These are phyloP conservation scores for Colletotrichum echinochloae DNA, from an alignment of 2,329 filamentous ascomycete species.

Conservation along the genomic window DNA sequence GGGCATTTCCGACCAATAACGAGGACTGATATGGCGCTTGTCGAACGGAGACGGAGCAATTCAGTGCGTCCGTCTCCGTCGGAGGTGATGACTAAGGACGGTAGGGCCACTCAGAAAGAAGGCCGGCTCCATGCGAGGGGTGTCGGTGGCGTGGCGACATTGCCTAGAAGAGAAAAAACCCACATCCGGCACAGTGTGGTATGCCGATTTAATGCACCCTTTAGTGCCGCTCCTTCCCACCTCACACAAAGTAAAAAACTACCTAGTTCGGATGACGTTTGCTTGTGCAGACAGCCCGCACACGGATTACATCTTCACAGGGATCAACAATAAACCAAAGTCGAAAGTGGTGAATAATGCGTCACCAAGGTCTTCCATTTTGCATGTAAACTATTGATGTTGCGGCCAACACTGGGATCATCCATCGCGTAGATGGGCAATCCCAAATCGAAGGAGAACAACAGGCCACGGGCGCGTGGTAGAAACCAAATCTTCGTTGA, in stretches of 20 bases:
- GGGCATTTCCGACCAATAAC: constrained; percentile 18
- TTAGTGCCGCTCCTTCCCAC: too few species aligned
- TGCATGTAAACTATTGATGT: constrained; percentile 31
- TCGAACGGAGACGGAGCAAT: constrained; percentile 16
- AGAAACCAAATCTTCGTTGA: constrained; percentile 35
- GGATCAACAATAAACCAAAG: not conserved
- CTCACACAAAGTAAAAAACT: too few species aligned
- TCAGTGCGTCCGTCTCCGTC: constrained; percentile 31
- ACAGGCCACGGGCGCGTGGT: constrained; percentile 21
- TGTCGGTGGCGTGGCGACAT: not conserved
- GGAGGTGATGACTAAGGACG: constrained; percentile 21
- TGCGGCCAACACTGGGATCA: constrained; percentile 39
- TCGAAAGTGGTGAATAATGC: constrained; percentile 5
- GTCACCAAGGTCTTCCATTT: constrained; percentile 29
- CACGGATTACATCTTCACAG: not conserved
- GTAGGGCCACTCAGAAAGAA: not conserved
- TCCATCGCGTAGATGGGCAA: constrained; percentile 3
- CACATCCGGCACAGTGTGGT: too few species aligned
- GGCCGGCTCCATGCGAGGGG: too few species aligned
- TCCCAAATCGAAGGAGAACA: constrained; percentile 38
- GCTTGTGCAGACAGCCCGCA: not conserved
- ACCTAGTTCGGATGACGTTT: not conserved
- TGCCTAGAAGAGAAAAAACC: too few species aligned
- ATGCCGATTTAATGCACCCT: too few species aligned
- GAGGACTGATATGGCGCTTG: not conserved